Evolutionary conservation across 2,329 filamentous ascomycete genomes (phyloP).

Genomic region (Thielaviopsis punctulata): DNA sequence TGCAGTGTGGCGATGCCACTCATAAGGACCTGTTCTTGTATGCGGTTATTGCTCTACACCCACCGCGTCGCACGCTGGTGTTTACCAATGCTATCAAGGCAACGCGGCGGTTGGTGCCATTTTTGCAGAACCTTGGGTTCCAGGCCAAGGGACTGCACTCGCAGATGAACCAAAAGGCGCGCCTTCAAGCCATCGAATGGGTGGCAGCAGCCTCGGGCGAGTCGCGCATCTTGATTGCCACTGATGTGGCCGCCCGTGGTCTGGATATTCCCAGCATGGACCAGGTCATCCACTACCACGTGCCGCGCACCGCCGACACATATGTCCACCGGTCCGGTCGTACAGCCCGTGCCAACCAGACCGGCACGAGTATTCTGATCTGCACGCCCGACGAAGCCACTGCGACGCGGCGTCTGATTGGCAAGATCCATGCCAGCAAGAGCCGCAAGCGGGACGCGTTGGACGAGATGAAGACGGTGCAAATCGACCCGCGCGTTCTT

Average conservation of each 20-base stretch:
- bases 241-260: constrained; percentile 83
- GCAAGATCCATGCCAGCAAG: constrained; percentile 62
- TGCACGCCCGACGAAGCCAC: constrained; percentile 83
- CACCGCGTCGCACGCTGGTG: constrained; percentile 63
- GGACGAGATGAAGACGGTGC: constrained; percentile 50
- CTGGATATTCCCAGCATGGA: constrained; percentile 85
- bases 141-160: constrained; percentile 70
- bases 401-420: constrained; percentile 65
- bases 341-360: constrained; percentile 66
- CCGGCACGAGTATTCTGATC: constrained; percentile 69
- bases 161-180: constrained; percentile 89
- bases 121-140: constrained; percentile 68
- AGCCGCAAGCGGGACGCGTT: constrained; percentile 38
- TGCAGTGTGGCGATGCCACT: constrained; percentile 70
- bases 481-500: constrained; percentile 67
- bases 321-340: constrained; percentile 94
- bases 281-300: constrained; percentile 85
- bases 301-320: constrained; percentile 75
- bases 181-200: constrained; percentile 77
- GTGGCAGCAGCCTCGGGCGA: constrained; percentile 49
- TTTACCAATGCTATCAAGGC: constrained; percentile 95
- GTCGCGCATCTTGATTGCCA: constrained; percentile 63
- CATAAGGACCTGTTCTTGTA: constrained; percentile 98
- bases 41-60: constrained; percentile 65
- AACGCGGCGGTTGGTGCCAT: constrained; percentile 67